Evolutionary conservation across 2,329 filamentous ascomycete species (phyloP).

Genomic region (Decorospora gaudefroyi): DNA sequence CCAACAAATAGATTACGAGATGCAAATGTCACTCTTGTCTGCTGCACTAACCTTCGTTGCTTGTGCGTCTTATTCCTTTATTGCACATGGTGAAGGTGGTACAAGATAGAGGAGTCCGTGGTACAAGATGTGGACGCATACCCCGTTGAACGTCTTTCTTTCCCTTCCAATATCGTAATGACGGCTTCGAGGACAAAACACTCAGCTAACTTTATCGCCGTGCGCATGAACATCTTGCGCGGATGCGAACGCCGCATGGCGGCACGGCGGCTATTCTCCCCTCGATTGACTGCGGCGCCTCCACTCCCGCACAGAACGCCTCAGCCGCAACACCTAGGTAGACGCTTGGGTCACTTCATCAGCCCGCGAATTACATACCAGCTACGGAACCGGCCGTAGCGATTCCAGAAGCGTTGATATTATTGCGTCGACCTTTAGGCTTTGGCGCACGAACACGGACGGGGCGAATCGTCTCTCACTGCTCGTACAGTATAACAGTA

Average conservation of each 20-base stretch:
- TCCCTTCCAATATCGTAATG: not conserved
- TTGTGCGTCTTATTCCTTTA: not conserved
- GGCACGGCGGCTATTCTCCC: slow-evolving; percentile 28
- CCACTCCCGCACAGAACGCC: slow-evolving; percentile 16
- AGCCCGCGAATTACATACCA: slow-evolving; percentile 7
- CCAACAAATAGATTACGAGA: slow-evolving; percentile 8
- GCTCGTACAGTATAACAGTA: not conserved
- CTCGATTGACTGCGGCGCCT: slow-evolving; percentile 16
- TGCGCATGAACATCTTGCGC: slow-evolving; percentile 1
- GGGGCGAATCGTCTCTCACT: not conserved
- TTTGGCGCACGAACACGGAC: too few relatives aligned
- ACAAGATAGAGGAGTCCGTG: slow-evolving; percentile 1
- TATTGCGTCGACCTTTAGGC: too few relatives aligned
- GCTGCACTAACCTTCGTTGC: slow-evolving; percentile 10
- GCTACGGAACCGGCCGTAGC: too few relatives aligned
- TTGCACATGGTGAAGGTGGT: slow-evolving; percentile 9
- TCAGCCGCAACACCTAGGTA: slow-evolving; percentile 15
- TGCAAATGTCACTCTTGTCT: slow-evolving; percentile 12
- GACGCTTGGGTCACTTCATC: not conserved
- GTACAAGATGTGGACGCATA: too few relatives aligned
- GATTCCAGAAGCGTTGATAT: too few relatives aligned
- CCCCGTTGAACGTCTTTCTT: too few relatives aligned
- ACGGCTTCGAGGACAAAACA: not conserved
- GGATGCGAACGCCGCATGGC: slow-evolving; percentile 12
- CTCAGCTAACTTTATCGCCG: not conserved